A percentile compares a stretch with the other conserved stretches of the same genome.
Conservation (phyloP, 1,139 yeast genomes). For the Candida tunisiensis region DNA sequence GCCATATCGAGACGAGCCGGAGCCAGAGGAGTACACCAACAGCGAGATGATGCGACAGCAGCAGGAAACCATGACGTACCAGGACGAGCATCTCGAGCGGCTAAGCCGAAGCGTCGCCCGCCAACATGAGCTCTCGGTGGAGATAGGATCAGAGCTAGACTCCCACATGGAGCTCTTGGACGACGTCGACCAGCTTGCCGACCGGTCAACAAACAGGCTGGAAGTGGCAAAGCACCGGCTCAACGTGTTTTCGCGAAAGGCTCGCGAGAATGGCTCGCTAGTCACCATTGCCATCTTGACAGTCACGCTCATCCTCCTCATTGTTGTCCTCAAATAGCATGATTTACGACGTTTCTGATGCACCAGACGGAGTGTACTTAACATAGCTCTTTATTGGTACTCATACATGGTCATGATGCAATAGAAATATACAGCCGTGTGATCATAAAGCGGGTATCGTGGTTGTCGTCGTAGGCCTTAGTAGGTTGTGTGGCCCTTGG, state of each 20-base stretch:
- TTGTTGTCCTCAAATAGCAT: slow-evolving; percentile 29
- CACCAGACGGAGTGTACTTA: not conserved
- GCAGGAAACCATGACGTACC: slow-evolving; percentile 34
- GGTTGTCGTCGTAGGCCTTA: not conserved
- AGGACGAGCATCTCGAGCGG: slow-evolving; percentile 43
- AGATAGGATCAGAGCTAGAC: slow-evolving; percentile 49
- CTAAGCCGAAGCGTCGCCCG: slow-evolving; percentile 44
- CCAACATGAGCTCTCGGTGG: slow-evolving; percentile 49
- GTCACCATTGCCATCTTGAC: slow-evolving; percentile 50
- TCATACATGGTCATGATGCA: not conserved
- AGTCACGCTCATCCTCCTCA: slow-evolving; percentile 37
- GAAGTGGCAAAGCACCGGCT: slow-evolving; percentile 39
- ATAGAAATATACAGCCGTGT: not conserved
- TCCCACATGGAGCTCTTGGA: slow-evolving; percentile 52
- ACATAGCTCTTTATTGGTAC: not conserved
- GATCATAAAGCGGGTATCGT: not conserved
- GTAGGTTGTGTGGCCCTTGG: not conserved
- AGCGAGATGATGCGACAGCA: slow-evolving; percentile 39
- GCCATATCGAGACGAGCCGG: slow-evolving; percentile 31
- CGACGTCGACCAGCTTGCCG: slow-evolving; percentile 56
- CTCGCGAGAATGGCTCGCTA: slow-evolving; percentile 57
- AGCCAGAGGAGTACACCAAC: slow-evolving; percentile 10
- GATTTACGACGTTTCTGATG: not conserved
- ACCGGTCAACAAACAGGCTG: slow-evolving; percentile 33
- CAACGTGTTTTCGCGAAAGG: slow-evolving; percentile 34